Percentiles rank a stretch among this genome's conserved stretches.
These are phyloP conservation scores for Achlya hypogyna DNA, from an alignment of 352 stramenopile genomes.

Conservation along the genomic window DNA sequence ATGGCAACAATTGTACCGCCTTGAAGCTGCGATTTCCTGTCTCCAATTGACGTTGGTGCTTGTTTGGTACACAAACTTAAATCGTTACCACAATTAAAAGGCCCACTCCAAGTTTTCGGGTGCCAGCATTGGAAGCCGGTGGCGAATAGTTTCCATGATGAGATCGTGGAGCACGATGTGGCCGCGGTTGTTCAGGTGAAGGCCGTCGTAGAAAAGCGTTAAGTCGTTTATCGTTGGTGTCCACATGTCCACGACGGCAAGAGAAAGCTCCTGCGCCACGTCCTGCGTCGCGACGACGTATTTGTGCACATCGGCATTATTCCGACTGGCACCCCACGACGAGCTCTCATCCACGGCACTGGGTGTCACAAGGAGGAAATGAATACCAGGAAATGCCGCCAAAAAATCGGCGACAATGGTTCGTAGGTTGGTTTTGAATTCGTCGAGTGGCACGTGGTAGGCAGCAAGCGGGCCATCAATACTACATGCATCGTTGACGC, in stretches of 20 bases:
- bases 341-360: slow-evolving; percentile 23
- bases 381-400: slow-evolving; percentile 23
- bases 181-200: slow-evolving; percentile 11
- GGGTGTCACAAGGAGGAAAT: slow-evolving; percentile 22
- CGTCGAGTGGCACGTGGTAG: slow-evolving; percentile 35
- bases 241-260: slow-evolving; percentile 4
- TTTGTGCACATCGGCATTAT: slow-evolving; percentile 25
- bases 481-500: slow-evolving; percentile 47
- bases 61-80: too few relatives aligned
- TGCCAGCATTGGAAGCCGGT: not conserved
- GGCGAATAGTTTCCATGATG: not conserved
- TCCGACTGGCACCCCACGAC: not conserved
- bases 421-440: slow-evolving; percentile 33
- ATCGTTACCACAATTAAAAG: too few relatives aligned
- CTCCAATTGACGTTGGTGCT: too few relatives aligned
- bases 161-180: slow-evolving; percentile 6
- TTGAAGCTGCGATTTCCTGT: too few relatives aligned
- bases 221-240: not conserved
- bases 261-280: not conserved
- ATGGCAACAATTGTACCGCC: too few relatives aligned
- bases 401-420: not conserved
- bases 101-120: not conserved
- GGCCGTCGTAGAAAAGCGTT: not conserved
- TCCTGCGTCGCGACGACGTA: slow-evolving; percentile 20
- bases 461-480: slow-evolving; percentile 19